Conservation (phyloP, 208 protist species). For the Phytomonas sp. region DNA sequence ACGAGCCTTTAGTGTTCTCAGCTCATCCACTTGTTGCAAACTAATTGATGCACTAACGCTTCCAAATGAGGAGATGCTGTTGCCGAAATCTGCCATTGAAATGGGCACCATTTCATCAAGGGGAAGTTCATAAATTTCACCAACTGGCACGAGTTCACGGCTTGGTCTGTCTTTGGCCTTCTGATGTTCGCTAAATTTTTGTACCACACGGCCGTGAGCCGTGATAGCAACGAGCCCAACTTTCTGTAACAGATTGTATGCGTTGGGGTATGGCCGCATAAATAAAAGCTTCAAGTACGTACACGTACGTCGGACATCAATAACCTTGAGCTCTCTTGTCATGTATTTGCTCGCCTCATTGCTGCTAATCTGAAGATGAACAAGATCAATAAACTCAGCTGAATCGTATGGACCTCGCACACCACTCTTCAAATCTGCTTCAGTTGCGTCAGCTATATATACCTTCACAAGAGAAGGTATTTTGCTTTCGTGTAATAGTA, state of each 20-base stretch:
- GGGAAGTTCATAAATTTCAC: conserved; percentile 35
- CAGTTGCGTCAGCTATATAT: conserved; percentile 43
- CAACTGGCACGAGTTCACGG: conserved; percentile 27
- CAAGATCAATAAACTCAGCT: conserved; percentile 59
- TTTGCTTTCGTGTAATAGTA: conserved; percentile 80
- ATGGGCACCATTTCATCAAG: conserved; percentile 81
- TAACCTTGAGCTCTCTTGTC: conserved; percentile 85
- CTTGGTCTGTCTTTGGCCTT: not conserved
- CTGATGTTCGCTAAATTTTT: conserved; percentile 23
- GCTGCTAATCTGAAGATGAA: conserved; percentile 64
- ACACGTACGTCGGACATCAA: conserved; percentile 53
- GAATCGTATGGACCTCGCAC: conserved; percentile 40
- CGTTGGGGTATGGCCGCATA: conserved; percentile 56
- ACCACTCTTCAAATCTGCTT: conserved; percentile 41
- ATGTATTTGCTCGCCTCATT: conserved; percentile 48
- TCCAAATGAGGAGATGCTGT: conserved; percentile 12
- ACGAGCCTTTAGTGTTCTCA: conserved; percentile 50
- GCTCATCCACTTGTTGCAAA: conserved; percentile 9
- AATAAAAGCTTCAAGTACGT: conserved; percentile 83
- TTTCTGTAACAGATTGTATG: conserved; percentile 85
- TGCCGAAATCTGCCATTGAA: conserved; percentile 4
- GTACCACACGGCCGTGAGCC: conserved; percentile 51
- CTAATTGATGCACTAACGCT: not conserved
- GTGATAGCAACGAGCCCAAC: conserved; percentile 77
- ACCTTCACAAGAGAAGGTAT: conserved; percentile 81